Conservation (phyloP, 768 basidiomycete species). For the Boletus pseudo-olivaceus region DNA sequence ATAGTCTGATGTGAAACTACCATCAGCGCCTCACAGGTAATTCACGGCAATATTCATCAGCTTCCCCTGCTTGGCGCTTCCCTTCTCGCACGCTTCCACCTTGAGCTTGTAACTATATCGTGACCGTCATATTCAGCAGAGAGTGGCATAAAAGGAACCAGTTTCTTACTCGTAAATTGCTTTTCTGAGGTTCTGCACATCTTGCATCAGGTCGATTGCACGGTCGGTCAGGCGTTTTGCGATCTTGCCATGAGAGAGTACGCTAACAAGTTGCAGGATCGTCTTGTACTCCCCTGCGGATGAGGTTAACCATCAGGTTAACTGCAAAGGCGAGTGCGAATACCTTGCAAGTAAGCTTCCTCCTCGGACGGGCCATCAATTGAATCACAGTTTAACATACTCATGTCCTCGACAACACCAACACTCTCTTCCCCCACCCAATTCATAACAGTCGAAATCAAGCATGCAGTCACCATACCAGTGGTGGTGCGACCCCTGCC, state of each 20-base stretch:
- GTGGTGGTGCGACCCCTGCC: constrained; percentile 89
- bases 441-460: constrained; percentile 72
- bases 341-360: constrained; percentile 84
- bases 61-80: constrained; percentile 72
- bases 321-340: not conserved
- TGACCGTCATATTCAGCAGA: constrained; percentile 3
- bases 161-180: constrained; percentile 86
- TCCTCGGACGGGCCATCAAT: constrained; percentile 86
- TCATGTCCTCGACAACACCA: constrained; percentile 34
- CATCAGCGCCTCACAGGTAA: constrained; percentile 60
- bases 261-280: constrained; percentile 89
- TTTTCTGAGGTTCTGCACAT: constrained; percentile 94
- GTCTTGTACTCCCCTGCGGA: constrained; percentile 92
- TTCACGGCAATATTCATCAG: constrained; percentile 77
- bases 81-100: constrained; percentile 76
- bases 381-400: constrained; percentile 52
- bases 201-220: constrained; percentile 90
- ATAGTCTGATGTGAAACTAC: constrained; percentile 3
- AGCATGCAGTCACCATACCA: constrained; percentile 88
- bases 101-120: constrained; percentile 81
- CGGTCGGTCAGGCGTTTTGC: constrained; percentile 89
- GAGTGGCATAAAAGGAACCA: not conserved
- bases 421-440: constrained; percentile 50
- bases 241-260: constrained; percentile 86
- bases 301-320: not conserved